Evolutionary conservation across 192 early-diverging fungal species (phyloP).

Genomic region (Backusella macrospora): DNA sequence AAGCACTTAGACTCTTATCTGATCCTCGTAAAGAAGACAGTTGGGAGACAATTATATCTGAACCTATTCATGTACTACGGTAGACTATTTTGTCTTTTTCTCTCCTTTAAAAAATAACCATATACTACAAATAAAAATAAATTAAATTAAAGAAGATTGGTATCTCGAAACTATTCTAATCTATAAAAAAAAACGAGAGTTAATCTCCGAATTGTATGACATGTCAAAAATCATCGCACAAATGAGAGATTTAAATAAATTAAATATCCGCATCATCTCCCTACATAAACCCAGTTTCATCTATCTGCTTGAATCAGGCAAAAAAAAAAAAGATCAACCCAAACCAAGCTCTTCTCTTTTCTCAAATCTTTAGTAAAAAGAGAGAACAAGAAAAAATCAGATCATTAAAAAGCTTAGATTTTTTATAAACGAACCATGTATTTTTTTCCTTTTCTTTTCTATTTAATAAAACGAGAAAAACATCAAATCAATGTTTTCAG

Average conservation of each 20-base stretch:
- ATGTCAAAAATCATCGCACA: background rate
- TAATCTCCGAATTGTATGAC: background rate
- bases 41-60: constrained; percentile 23
- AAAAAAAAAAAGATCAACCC: background rate
- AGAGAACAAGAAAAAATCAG: background rate
- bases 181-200: too few relatives aligned
- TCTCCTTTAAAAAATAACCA: background rate
- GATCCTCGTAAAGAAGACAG: constrained; percentile 24
- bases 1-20: constrained; percentile 36
- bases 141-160: background rate
- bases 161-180: too few relatives aligned
- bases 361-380: background rate
- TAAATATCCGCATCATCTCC: constrained; percentile 5
- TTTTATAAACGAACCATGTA: background rate
- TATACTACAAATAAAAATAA: background rate
- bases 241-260: background rate
- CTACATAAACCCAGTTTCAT: constrained; percentile 10
- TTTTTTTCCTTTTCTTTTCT: background rate
- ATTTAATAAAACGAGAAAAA: background rate
- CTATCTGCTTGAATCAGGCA: background rate
- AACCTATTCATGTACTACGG: constrained; percentile 19
- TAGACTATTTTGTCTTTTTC: background rate
- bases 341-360: background rate
- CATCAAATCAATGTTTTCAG: background rate
- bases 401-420: background rate